Evolutionary conservation across 257 asterid genomes (phyloP).

Genomic region (Apocynum venetum): DNA sequence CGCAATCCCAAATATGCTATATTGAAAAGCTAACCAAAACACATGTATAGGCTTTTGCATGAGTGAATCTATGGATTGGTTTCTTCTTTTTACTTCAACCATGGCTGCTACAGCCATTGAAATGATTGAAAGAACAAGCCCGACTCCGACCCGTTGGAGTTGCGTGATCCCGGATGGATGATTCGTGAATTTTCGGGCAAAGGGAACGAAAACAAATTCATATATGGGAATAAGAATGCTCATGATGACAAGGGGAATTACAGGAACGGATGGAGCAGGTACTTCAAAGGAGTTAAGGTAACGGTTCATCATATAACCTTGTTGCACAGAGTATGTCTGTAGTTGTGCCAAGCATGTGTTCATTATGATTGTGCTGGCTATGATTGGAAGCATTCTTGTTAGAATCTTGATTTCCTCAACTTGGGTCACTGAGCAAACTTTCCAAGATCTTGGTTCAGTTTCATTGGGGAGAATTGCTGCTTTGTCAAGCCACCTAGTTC

Average conservation of each 20-base stretch:
- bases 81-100: constrained; percentile 52
- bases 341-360: constrained; percentile 78
- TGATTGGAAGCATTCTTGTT: constrained; percentile 60
- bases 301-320: constrained; percentile 53
- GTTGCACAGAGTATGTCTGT: constrained; percentile 69
- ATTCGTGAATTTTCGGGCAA: constrained; percentile 42
- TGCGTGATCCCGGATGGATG: constrained; percentile 68
- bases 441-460: constrained; percentile 32
- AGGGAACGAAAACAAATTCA: constrained; percentile 52
- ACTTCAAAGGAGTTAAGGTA: constrained; percentile 48
- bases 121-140: constrained; percentile 55
- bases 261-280: constrained; percentile 62
- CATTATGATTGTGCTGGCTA: constrained; percentile 65
- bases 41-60: constrained; percentile 49
- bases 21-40: constrained; percentile 65
- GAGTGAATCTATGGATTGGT: constrained; percentile 30
- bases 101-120: constrained; percentile 66
- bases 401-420: constrained; percentile 66
- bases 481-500: constrained; percentile 53
- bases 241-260: constrained; percentile 65
- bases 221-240: constrained; percentile 56
- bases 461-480: constrained; percentile 45
- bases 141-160: constrained; percentile 74
- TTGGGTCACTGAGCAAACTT: constrained; percentile 60
- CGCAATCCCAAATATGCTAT: constrained; percentile 64